Evolutionary conservation across 768 basidiomycete genomes (phyloP).

Genomic region (Gyrodon lividus): DNA sequence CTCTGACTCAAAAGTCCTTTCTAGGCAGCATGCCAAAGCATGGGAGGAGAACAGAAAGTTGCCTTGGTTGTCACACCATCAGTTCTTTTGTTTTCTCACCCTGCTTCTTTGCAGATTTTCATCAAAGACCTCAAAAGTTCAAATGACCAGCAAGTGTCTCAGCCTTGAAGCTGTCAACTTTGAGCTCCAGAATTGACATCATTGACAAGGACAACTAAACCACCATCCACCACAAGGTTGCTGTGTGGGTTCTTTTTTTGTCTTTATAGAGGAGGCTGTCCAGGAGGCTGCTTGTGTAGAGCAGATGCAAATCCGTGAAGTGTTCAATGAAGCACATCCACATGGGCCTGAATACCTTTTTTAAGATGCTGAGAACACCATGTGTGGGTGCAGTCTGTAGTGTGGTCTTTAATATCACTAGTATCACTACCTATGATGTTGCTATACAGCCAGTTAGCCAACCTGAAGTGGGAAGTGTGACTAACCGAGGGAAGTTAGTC

Average conservation of each 20-base stretch:
- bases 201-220: constrained; percentile 98
- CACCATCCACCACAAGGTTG: constrained; percentile 97
- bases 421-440: too few relatives aligned
- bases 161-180: constrained; percentile 86
- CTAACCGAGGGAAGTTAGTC: too few relatives aligned
- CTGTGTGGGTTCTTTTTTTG: constrained; percentile 89
- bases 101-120: constrained; percentile 65
- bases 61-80: too few relatives aligned
- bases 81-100: neutral
- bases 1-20: constrained; percentile 94
- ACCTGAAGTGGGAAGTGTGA: too few relatives aligned
- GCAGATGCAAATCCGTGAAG: constrained; percentile 64
- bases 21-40: constrained; percentile 95
- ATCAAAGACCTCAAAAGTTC: constrained; percentile 99
- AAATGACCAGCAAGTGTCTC: constrained; percentile 93
- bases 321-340: too few relatives aligned
- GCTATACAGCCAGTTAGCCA: too few relatives aligned
- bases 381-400: too few relatives aligned
- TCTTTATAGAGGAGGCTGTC: constrained; percentile 84
- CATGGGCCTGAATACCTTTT: too few relatives aligned
- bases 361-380: too few relatives aligned
- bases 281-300: constrained; percentile 70
- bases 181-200: constrained; percentile 96
- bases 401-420: too few relatives aligned
- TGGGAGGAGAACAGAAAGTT: constrained; percentile 94